Conservation (phyloP, 345 rosid species). For the Durio zibethinus region DNA sequence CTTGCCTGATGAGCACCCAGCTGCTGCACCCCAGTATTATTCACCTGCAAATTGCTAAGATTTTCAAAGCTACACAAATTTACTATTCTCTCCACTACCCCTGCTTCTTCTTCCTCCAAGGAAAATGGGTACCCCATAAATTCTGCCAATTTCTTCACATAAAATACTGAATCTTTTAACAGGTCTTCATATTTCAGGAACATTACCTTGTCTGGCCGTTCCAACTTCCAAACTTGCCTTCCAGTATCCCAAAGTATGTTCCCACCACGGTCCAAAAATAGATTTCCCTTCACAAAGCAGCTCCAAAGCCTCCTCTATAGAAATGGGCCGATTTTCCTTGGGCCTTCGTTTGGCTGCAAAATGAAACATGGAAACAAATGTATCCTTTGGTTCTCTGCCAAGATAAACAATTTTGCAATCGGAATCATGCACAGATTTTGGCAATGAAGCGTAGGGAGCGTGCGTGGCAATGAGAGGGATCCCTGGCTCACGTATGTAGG, state of each 20-base stretch:
- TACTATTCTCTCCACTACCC: too few species aligned
- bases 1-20: too few species aligned
- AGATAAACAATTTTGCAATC: neutral
- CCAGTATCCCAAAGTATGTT: neutral
- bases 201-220: slow-evolving; percentile 1
- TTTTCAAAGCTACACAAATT: too few species aligned
- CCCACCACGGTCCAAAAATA: neutral
- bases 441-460: slow-evolving; percentile 4
- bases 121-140: slow-evolving; percentile 15
- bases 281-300: neutral
- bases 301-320: too few species aligned
- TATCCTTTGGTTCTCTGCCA: too few species aligned
- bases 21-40: too few species aligned
- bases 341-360: neutral
- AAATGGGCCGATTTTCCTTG: too few species aligned
- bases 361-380: too few species aligned
- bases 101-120: too few species aligned
- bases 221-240: neutral
- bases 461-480: slow-evolving; percentile 2
- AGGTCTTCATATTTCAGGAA: slow-evolving; percentile 32
- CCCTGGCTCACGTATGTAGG: neutral
- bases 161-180: slow-evolving; percentile 6
- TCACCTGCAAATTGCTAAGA: too few species aligned
- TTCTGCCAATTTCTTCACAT: slow-evolving; percentile 18
- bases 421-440: neutral